Evolutionary conservation across 257 asterid genomes (phyloP), one percentile per base, ranked within the genome.

Genomic region (Vinca minor): DNA sequence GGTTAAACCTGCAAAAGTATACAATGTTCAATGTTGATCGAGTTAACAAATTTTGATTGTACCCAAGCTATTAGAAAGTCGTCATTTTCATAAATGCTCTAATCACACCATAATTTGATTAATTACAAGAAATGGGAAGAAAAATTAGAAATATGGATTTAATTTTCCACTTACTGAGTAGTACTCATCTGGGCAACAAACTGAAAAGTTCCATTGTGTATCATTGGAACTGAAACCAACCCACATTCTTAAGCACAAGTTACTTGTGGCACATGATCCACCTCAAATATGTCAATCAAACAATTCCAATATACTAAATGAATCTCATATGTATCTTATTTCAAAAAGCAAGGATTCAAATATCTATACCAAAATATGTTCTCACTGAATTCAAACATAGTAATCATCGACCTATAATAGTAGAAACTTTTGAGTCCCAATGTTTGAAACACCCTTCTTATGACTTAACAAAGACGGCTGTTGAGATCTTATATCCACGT

Each of bases 1-100:
- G 20, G 65, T 66, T 73, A 93, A 80, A 73, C 84, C 99, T 93
- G 86, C 53, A 75, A 74, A 74, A 65, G 41, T 66, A 69, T 34
- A 49, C 57, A 59, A 55, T 34, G 64, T 58, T 26, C 20, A 44
- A 44, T 15, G 12, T 29, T 38, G 28, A 31, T 25, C 12, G 14
- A 59, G 57, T 50, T 59, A 28, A n/a, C 26, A 71, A 72, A 48
- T 25, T 63, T 44, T 38, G 4, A 56, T 26, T 56, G 13, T 20
- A 31, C 20, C 25, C 20, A 72, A 36, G n/a, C 45, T 42, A 54
- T 42, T 21, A 4, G n/a, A n/a, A 31, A 53, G 23, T 20, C 29
- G 26, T 54, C 15, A 8, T n/a, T 38, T 17, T 10, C 23, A 21
- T 28, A 62, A n/a, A 48, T 31, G 21, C 23, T 28, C 20, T 11